A percentile compares a stretch with the other conserved stretches of the same genome.
Evolutionary conservation across 495 filamentous ascomycete species (phyloP).

Genomic region (Neurospora hispaniola): DNA sequence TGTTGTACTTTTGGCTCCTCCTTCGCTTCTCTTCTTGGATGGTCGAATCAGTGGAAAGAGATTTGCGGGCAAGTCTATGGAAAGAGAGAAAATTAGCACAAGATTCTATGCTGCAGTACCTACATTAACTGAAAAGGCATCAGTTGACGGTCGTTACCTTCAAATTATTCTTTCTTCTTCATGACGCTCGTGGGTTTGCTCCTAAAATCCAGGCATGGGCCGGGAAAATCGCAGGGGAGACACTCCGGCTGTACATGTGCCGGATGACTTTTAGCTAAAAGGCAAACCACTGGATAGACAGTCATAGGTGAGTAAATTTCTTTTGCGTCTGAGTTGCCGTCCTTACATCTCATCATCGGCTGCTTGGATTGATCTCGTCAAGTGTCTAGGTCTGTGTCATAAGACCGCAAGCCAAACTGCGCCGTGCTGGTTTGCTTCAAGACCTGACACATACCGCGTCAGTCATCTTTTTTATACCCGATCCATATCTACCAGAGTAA

Average conservation of each 20-base stretch:
- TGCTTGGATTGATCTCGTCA: background rate
- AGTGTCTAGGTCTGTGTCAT: background rate
- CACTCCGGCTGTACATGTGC: background rate
- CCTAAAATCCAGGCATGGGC: background rate
- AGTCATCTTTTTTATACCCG: background rate
- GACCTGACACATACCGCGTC: background rate
- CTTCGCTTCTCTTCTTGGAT: background rate
- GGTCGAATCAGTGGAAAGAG: background rate
- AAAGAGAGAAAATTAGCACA: background rate
- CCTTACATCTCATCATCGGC: fast-evolving
- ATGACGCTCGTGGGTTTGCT: background rate
- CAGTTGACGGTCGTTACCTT: background rate
- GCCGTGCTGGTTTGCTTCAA: background rate
- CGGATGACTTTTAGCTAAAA: background rate
- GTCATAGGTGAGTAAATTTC: background rate
- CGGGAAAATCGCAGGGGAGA: background rate
- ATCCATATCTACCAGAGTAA: background rate
- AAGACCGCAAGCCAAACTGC: background rate
- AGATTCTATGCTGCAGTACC: no score
- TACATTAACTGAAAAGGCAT: background rate
- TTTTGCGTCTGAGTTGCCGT: fast-evolving
- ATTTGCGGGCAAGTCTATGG: background rate
- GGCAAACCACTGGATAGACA: background rate
- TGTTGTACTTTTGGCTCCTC: no score
- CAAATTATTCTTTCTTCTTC: background rate